Evolutionary conservation across 148 eudicot species (phyloP), one percentile per base, ranked within the genome.

Genomic region (Amaranthus hypochondriacus): DNA sequence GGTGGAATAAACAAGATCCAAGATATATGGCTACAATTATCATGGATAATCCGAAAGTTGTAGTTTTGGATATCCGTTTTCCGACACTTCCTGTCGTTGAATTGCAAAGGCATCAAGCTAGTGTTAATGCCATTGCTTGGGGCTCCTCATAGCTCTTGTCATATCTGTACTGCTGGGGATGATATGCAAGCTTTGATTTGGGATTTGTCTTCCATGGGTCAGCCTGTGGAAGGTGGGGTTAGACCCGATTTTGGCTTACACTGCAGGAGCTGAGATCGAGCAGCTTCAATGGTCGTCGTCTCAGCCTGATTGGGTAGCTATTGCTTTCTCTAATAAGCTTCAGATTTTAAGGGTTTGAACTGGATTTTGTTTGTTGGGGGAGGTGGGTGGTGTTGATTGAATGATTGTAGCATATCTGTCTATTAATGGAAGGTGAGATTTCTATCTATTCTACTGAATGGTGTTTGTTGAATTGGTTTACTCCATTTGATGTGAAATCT

Each of bases 231-330:
- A 61, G 98, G 98, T 9, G 98, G 98, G 98, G 55, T 78, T 92
- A 86, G 98, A 94, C 74, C 98, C 97, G 0, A 92, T 94, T 65
- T 80, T 94, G 84, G 98, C 98, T 1, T 94, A 91, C 61, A 91
- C 98, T 0, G 96, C 98, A 4, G 98, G 98, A 39, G 98, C 98
- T 0, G 98, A 94, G 84, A 92, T 94, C 14, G 98, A 94, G 83
- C 98, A 94, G 88, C 76, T 94, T 80, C 98, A 94, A 78, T 94
- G 98, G 97, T 94, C 98, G 2, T 88, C 92, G 4, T 87, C 97
- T 0, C 98, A 94, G 84, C 98, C 98, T 3, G 98, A 94, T 79
- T 92, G 98, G 98, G 96, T 95, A 18, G 98, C 98, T 5, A 92
- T 95, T 80, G 98, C 98, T 5, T 95, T 95, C 72, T 79, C 96